These are phyloP conservation scores for Colletotrichum sp. DNA, from an alignment of 2,329 filamentous ascomycete species.

Conservation along the genomic window DNA sequence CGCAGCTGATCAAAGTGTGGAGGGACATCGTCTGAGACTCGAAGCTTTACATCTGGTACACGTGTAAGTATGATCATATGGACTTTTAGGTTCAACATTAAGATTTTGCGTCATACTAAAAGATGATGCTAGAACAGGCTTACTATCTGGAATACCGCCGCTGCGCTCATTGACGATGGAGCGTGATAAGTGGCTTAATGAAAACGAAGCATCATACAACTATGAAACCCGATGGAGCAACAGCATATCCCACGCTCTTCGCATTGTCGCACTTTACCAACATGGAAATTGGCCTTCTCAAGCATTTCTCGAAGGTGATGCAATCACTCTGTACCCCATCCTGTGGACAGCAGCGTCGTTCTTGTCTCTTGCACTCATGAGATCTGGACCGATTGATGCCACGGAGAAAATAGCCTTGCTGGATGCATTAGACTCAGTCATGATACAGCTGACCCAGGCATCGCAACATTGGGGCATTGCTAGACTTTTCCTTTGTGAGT, in stretches of 20 bases:
- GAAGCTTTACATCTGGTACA: neutral
- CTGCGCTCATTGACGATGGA: neutral
- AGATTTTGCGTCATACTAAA: neutral
- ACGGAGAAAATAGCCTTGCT: neutral
- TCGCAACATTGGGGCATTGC: neutral
- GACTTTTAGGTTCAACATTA: neutral
- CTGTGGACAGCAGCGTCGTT: neutral
- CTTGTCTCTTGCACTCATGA: neutral
- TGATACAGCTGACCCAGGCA: neutral
- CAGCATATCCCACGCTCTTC: neutral
- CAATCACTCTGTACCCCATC: neutral
- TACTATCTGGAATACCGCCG: neutral
- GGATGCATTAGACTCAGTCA: neutral
- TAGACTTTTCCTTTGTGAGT: neutral
- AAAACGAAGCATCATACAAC: neutral
- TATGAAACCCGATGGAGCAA: neutral
- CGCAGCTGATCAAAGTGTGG: neutral
- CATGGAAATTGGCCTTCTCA: neutral
- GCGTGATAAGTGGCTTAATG: neutral
- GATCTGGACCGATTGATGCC: neutral
- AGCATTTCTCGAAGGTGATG: neutral
- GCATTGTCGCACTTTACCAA: neutral
- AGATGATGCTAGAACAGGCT: neutral
- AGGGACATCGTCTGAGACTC: neutral
- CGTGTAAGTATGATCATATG: neutral